Percentiles rank a stretch among this genome's conserved stretches.
Conservation (phyloP, 1,284 basidiomycete genomes). For the Agroathelia rolfsii region DNA sequence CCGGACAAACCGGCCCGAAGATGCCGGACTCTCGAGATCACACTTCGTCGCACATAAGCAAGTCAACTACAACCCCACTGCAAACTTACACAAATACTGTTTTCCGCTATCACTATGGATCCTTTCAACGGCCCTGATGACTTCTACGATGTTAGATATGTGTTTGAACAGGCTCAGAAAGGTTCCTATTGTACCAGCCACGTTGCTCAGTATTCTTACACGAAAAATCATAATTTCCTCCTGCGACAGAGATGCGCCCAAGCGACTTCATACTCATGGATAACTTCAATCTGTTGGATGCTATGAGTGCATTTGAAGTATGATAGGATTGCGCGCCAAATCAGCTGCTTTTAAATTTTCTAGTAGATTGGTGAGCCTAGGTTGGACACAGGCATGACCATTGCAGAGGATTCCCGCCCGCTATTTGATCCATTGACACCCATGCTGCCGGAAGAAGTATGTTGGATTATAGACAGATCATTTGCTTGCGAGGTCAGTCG, state of each 20-base stretch:
- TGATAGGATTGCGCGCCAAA: constrained; percentile 13
- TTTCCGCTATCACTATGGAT: no score
- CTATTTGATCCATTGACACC: constrained; percentile 58
- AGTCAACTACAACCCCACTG: no score
- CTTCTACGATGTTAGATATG: constrained; percentile 49
- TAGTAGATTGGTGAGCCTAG: constrained; percentile 79
- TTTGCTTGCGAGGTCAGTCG: constrained; percentile 67
- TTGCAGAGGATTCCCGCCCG: constrained; percentile 31
- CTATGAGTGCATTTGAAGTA: constrained; percentile 86
- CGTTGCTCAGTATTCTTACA: constrained; percentile 5
- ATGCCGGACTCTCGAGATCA: no score
- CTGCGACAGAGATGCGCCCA: constrained; percentile 47
- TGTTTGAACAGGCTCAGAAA: constrained; percentile 46
- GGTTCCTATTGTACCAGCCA: constrained; percentile 27
- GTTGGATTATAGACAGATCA: constrained; percentile 80
- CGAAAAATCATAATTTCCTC: constrained; percentile 10
- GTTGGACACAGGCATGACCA: constrained; percentile 74
- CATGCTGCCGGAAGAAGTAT: constrained; percentile 66
- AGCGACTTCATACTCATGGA: constrained; percentile 62
- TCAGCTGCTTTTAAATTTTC: constrained; percentile 11
- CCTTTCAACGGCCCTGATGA: no score
- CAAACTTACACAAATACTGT: no score
- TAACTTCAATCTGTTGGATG: constrained; percentile 68
- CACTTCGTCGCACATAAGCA: no score
- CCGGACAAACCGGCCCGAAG: no score